A percentile compares a stretch with the other conserved stretches of the same genome.
Evolutionary conservation across 1,284 basidiomycete genomes (phyloP).

Genomic region (Laetiporus sulphureus): DNA sequence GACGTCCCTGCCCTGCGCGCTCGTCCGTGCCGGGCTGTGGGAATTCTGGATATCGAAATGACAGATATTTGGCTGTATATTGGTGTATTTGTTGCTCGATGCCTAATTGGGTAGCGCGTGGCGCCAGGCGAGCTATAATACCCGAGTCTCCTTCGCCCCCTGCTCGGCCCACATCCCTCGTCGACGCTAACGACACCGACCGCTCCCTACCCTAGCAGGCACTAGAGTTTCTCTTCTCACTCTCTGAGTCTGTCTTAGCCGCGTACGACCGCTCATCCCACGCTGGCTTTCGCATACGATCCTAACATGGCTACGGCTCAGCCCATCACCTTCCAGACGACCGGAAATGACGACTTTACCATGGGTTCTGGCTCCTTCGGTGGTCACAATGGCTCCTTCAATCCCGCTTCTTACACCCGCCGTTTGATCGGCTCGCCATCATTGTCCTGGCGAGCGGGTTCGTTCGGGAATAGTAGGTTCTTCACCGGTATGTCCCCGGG

Average conservation of each 20-base stretch:
- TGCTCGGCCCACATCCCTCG: slow-evolving; percentile 4
- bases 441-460: slow-evolving; percentile 60
- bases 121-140: slow-evolving; percentile 14
- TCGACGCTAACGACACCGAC: slow-evolving; percentile 8
- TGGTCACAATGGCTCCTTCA: slow-evolving; percentile 43
- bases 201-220: slow-evolving; percentile 7
- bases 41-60: too few species aligned
- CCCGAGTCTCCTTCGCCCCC: slow-evolving; percentile 8
- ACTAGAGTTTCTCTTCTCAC: slow-evolving; percentile 1
- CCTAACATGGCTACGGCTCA: slow-evolving; percentile 38
- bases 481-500: slow-evolving; percentile 56
- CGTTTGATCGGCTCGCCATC: slow-evolving; percentile 65
- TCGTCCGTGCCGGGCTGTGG: too few species aligned
- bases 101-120: too few species aligned
- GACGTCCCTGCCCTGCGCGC: not conserved
- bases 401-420: slow-evolving; percentile 55
- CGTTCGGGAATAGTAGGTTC: slow-evolving; percentile 55
- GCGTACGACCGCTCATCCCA: slow-evolving; percentile 2
- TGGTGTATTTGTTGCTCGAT: too few species aligned
- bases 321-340: slow-evolving; percentile 39
- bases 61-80: too few species aligned
- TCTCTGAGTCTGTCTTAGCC: slow-evolving; percentile 8
- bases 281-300: slow-evolving; percentile 6
- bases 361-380: slow-evolving; percentile 46
- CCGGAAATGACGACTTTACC: slow-evolving; percentile 26